These are phyloP conservation scores for Plasmopara halstedii DNA, from an alignment of 352 stramenopile species.

Conservation along the genomic window DNA sequence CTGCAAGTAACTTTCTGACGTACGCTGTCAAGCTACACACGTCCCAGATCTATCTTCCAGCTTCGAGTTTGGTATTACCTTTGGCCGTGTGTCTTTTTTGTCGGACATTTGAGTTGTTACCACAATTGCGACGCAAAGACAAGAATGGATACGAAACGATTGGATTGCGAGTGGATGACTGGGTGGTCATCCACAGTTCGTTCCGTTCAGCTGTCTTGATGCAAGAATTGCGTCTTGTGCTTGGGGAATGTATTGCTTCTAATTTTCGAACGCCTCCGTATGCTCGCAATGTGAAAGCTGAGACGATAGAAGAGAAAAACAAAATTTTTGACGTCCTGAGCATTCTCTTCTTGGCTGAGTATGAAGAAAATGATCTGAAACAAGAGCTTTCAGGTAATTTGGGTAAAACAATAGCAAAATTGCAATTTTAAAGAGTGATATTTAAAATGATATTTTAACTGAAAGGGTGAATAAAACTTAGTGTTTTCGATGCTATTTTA, in stretches of 20 bases:
- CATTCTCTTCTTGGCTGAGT: slow-evolving; percentile 37
- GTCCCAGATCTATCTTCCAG: slow-evolving; percentile 72
- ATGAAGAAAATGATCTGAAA: slow-evolving; percentile 40
- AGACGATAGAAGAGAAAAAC: slow-evolving; percentile 4
- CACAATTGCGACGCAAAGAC: slow-evolving; percentile 30
- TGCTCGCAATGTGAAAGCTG: slow-evolving; percentile 1
- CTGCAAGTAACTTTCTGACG: slow-evolving; percentile 53
- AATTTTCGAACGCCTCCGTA: slow-evolving; percentile 35
- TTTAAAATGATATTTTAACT: too few species aligned
- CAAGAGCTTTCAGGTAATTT: slow-evolving; percentile 37
- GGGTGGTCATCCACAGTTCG: slow-evolving; percentile 53
- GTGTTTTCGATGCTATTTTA: too few species aligned
- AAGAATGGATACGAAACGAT: slow-evolving; percentile 29
- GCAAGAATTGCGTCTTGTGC: slow-evolving; percentile 30
- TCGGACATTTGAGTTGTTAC: slow-evolving; percentile 47
- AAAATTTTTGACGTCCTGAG: slow-evolving; percentile 24
- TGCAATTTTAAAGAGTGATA: too few species aligned
- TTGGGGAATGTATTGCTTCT: slow-evolving; percentile 24
- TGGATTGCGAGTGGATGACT: slow-evolving; percentile 59
- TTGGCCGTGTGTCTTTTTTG: slow-evolving; percentile 65
- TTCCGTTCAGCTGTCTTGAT: slow-evolving; percentile 47
- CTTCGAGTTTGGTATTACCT: slow-evolving; percentile 56
- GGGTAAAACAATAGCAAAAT: too few species aligned
- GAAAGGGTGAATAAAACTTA: too few species aligned
- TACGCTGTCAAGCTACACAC: slow-evolving; percentile 80